phyloP scores from a whole-genome alignment of 768 basidiomycete genomes.

The Mycena haematopus region DNA sequence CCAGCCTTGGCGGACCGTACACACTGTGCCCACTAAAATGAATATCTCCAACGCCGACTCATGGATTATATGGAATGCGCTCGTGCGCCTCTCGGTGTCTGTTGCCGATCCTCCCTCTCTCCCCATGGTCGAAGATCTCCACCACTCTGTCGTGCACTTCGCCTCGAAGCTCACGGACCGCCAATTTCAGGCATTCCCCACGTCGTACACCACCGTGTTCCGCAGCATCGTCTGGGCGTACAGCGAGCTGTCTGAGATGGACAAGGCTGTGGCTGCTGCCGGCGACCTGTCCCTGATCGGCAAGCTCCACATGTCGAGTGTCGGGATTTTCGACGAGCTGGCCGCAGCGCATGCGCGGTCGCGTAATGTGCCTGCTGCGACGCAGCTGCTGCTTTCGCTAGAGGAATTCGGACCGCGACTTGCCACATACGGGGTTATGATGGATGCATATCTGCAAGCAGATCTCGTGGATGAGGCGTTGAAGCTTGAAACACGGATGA shows the following conservation, averaged over 20 bases:
- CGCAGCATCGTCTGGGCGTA: slow-evolving; percentile 27
- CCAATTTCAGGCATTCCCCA: slow-evolving; percentile 26
- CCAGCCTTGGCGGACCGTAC: not conserved
- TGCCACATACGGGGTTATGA: slow-evolving; percentile 26
- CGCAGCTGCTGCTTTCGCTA: slow-evolving; percentile 10
- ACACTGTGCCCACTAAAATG: slow-evolving; percentile 18
- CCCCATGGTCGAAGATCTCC: slow-evolving; percentile 5
- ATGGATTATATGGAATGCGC: slow-evolving; percentile 29
- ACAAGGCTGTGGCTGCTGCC: slow-evolving; percentile 11
- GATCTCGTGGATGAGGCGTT: slow-evolving; percentile 14
- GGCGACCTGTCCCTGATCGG: slow-evolving; percentile 19
- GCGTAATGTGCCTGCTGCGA: slow-evolving; percentile 17
- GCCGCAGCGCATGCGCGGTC: slow-evolving; percentile 20
- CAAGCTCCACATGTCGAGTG: slow-evolving; percentile 4
- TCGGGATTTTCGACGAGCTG: slow-evolving; percentile 20
- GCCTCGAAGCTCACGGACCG: slow-evolving; percentile 9
- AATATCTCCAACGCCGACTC: slow-evolving; percentile 15
- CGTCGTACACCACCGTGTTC: slow-evolving; percentile 26
- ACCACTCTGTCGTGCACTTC: slow-evolving; percentile 22
- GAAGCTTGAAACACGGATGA: slow-evolving; percentile 23
- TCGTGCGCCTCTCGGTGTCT: slow-evolving; percentile 21
- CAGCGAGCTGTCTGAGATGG: slow-evolving; percentile 9
- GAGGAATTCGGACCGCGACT: slow-evolving; percentile 17
- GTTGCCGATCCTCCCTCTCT: slow-evolving; percentile 2
- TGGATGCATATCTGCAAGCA: slow-evolving; percentile 23